Evolutionary conservation across 192 early-diverging fungal genomes (phyloP).

Genomic region (Coemansia asiatica): DNA sequence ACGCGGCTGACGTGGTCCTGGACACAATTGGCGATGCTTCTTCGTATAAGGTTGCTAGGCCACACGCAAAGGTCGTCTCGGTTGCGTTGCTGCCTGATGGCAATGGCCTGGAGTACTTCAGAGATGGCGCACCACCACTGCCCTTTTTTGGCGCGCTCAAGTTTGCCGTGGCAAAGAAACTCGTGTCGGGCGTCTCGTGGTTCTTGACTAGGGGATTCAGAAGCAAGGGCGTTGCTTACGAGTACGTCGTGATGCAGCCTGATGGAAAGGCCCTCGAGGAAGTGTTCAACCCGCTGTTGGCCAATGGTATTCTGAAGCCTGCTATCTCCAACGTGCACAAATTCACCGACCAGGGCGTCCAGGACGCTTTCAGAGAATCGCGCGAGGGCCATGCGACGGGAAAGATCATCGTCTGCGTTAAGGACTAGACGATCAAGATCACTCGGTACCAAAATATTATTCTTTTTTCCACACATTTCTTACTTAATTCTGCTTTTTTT

Average conservation of each 20-base stretch:
- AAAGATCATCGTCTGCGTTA: slow-evolving; percentile 54
- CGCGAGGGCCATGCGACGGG: slow-evolving; percentile 55
- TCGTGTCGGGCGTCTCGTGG: slow-evolving; percentile 10
- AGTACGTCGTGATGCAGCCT: slow-evolving; percentile 20
- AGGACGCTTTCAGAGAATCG: slow-evolving; percentile 39
- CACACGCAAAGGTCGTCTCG: slow-evolving; percentile 17
- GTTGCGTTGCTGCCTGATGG: slow-evolving; percentile 37
- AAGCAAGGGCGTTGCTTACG: slow-evolving; percentile 26
- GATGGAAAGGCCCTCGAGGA: slow-evolving; percentile 41
- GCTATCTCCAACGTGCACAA: slow-evolving; percentile 43
- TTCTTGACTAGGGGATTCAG: slow-evolving; percentile 23
- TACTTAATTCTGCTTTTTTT: not conserved
- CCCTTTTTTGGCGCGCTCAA: slow-evolving; percentile 10
- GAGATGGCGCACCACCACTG: slow-evolving; percentile 10
- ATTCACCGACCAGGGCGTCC: slow-evolving; percentile 42
- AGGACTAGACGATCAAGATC: no score
- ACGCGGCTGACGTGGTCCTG: slow-evolving; percentile 44
- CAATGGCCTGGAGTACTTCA: slow-evolving; percentile 18
- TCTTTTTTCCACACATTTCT: not conserved
- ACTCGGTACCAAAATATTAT: no score
- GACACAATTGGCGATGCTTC: slow-evolving; percentile 45
- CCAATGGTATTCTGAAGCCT: slow-evolving; percentile 29
- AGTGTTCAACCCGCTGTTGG: slow-evolving; percentile 49
- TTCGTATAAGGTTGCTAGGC: slow-evolving; percentile 33
- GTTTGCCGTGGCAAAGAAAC: slow-evolving; percentile 12